Evolutionary conservation across 257 asterid species (phyloP).

Genomic region (Solanum rostratum): DNA sequence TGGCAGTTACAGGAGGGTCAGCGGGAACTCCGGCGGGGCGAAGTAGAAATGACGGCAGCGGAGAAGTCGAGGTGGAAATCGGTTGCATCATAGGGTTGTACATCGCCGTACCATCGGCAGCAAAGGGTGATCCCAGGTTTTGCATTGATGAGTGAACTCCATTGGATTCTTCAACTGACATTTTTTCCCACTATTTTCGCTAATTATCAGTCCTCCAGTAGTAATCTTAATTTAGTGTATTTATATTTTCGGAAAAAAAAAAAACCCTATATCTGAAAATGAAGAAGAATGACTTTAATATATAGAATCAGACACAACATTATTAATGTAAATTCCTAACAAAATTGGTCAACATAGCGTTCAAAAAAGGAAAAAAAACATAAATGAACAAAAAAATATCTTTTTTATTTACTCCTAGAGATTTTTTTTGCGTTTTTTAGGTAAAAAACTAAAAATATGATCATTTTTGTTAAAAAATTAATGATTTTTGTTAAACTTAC

Average conservation of each 20-base stretch:
- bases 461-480: background rate
- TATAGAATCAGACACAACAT: background rate
- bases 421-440: background rate
- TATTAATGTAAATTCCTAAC: background rate
- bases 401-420: background rate
- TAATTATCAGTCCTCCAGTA: background rate
- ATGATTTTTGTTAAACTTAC: background rate
- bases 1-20: background rate
- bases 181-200: background rate
- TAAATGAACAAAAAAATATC: background rate
- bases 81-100: background rate
- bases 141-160: slow-evolving; percentile 1
- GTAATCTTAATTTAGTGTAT: background rate
- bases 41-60: background rate
- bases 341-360: background rate
- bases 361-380: background rate
- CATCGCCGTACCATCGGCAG: background rate
- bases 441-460: background rate
- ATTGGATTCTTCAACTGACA: slow-evolving; percentile 1
- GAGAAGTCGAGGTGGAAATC: background rate
- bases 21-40: background rate
- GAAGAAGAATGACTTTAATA: background rate
- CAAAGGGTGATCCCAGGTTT: background rate
- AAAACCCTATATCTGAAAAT: background rate
- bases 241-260: background rate